These are phyloP conservation scores for Vigna angularis DNA, from an alignment of 306 rosid species.

Conservation along the genomic window DNA sequence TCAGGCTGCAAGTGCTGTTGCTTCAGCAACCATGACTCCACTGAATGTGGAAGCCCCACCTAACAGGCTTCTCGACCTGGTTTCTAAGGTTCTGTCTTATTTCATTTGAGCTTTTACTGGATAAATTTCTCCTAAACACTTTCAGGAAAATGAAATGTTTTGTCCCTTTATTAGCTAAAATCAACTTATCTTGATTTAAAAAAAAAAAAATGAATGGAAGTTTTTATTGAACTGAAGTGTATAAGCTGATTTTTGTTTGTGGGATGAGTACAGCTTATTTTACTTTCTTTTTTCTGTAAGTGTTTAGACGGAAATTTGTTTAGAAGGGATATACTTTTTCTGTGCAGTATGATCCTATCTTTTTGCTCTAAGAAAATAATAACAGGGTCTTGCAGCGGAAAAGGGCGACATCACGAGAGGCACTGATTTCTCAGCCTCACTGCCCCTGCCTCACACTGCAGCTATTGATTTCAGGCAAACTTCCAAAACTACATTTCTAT, in stretches of 20 bases:
- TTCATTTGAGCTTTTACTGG: background rate
- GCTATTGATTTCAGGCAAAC: slow-evolving; percentile 75
- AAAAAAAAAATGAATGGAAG: background rate
- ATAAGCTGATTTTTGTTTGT: background rate
- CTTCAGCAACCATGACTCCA: slow-evolving; percentile 87
- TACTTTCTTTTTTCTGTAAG: background rate
- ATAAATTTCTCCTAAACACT: background rate
- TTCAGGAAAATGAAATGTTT: background rate
- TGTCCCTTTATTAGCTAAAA: background rate
- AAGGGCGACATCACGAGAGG: slow-evolving; percentile 68
- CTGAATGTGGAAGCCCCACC: slow-evolving; percentile 69
- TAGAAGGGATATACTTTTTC: background rate
- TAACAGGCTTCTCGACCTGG: slow-evolving; percentile 71
- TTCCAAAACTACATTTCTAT: slow-evolving; percentile 7
- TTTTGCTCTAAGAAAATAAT: slow-evolving; percentile 32
- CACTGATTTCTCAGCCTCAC: slow-evolving; percentile 55
- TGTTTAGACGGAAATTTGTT: background rate
- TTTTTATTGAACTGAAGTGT: background rate
- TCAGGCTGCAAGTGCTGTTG: slow-evolving; percentile 90
- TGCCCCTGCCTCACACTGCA: slow-evolving; percentile 48
- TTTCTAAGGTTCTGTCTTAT: slow-evolving; percentile 74
- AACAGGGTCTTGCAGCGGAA: slow-evolving; percentile 94
- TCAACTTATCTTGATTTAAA: background rate
- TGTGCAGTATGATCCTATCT: background rate
- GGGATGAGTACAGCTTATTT: background rate